Evolutionary conservation across 352 stramenopile species (phyloP), one percentile per base, ranked within the genome.

Genomic region (Aphanomyces cochlioides): DNA sequence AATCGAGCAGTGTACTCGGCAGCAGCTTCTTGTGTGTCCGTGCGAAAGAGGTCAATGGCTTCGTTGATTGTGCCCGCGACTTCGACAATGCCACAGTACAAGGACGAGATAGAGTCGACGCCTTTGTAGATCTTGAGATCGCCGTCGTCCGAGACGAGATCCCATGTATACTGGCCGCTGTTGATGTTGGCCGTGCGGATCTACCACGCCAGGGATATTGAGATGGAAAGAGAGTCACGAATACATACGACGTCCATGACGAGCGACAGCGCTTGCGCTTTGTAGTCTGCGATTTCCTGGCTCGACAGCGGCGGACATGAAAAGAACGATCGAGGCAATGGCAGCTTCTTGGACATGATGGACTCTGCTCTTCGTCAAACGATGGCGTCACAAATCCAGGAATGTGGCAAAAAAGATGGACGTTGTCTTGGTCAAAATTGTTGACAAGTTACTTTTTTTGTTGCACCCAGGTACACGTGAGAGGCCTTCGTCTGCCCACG

Each of bases 81-180:
- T 37, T 79, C 79, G 39, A 80, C 87, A 13, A 82, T 74, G 34
- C 84, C 85, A 39, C 84, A 77, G 0, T 2, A 19, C 8, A 58
- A 19, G 50, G 28, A 21, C 8, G 8, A 10, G n/a, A 34, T 21
- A 1, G 50, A 10, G 50, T 58, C 50, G n/a, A 10, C 73, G 39
- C 85, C 85, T 63, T 93, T 84, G 73, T 80, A 92, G 12, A 93
- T 76, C n/a, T 93, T 82, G 10, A 93, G 78, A 36, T 83, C 82
- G 61, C 89, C 79, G 3, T 88, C 80, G 0, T 83, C 87, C 7
- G 80, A 81, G 38, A 90, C 72, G 50, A 84, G 84, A 17, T 90
- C 78, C 85, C 85, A 93, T 58, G 85, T 82, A 77, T 90, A 85
- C 13, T 82, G 82, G 0, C 85, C 85, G 68, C 82, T 81, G 0